A percentile compares a stretch with the other conserved stretches of the same genome.
Evolutionary conservation across 345 rosid genomes (phyloP).

Genomic region (Anastatica hierochuntica): DNA sequence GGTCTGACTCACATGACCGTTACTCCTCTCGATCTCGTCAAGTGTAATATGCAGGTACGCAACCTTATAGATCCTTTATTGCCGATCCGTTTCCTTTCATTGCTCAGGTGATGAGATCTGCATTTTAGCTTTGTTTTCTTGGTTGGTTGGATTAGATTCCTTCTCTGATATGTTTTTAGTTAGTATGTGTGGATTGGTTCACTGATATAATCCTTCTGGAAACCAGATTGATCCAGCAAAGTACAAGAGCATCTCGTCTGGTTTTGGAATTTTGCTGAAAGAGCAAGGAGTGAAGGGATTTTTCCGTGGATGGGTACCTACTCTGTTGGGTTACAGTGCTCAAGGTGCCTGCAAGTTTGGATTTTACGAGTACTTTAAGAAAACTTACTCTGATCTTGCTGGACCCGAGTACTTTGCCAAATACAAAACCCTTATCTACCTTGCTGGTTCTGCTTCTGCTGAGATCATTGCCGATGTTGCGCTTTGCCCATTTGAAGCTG

Average conservation of each 20-base stretch:
- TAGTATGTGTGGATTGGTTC: too few relatives aligned
- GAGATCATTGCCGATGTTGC: conserved; percentile 89
- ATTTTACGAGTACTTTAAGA: conserved; percentile 94
- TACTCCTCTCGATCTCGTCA: too few relatives aligned
- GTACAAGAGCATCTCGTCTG: too few relatives aligned
- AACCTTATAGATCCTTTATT: too few relatives aligned
- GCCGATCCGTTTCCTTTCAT: too few relatives aligned
- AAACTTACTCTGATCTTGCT: conserved; percentile 80
- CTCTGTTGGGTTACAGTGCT: conserved; percentile 92
- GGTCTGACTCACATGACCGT: too few relatives aligned
- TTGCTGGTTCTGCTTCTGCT: conserved; percentile 98
- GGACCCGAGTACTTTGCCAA: conserved; percentile 80
- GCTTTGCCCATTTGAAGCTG: conserved; percentile 97
- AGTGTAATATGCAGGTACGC: too few relatives aligned
- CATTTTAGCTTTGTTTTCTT: too few relatives aligned
- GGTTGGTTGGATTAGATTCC: too few relatives aligned
- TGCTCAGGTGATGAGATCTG: too few relatives aligned
- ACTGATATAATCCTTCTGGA: too few relatives aligned
- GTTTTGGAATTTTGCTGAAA: conserved; percentile 75
- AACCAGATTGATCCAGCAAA: conserved; percentile 88
- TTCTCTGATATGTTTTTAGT: too few relatives aligned
- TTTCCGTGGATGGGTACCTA: conserved; percentile 98
- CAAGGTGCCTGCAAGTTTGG: conserved; percentile 99
- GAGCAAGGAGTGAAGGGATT: conserved; percentile 88
- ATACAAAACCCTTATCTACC: conserved; percentile 94